Evolutionary conservation across 2,329 filamentous ascomycete genomes (phyloP).

Genomic region (Kalaharituber pfeilii): DNA sequence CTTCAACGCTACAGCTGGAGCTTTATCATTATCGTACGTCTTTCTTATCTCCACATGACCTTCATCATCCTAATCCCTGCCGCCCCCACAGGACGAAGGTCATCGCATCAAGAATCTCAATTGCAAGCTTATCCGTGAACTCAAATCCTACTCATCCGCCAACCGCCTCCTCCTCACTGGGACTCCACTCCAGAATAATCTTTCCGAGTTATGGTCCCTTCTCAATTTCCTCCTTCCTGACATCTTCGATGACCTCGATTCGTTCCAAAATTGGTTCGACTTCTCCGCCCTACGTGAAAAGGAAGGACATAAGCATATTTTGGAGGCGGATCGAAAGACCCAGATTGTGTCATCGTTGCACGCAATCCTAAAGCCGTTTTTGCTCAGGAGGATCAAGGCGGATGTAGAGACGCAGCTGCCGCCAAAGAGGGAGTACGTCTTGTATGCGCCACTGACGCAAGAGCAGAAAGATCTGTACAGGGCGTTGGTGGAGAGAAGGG

Average conservation of each 20-base stretch:
- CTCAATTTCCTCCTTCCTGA: conserved; percentile 84
- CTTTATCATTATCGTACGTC: conserved; percentile 93
- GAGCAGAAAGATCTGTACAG: conserved; percentile 87
- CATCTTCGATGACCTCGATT: conserved; percentile 83
- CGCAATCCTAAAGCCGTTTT: conserved; percentile 75
- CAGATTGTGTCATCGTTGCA: conserved; percentile 77
- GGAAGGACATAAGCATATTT: conserved; percentile 56
- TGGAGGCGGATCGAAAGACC: conserved; percentile 60
- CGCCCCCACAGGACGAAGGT: no score
- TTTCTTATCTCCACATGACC: no score
- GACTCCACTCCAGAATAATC: conserved; percentile 86
- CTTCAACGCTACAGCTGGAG: conserved; percentile 81
- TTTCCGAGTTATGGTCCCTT: conserved; percentile 82
- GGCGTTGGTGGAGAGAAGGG: conserved; percentile 67
- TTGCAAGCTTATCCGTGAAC: conserved; percentile 72
- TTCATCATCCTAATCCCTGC: not conserved
- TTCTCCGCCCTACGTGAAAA: conserved; percentile 84
- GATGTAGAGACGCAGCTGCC: conserved; percentile 86
- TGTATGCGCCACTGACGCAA: conserved; percentile 79
- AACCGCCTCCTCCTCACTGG: conserved; percentile 87
- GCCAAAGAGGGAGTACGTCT: conserved; percentile 88
- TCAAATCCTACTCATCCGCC: conserved; percentile 75
- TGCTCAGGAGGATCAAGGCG: conserved; percentile 74
- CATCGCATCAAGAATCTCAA: conserved; percentile 96
- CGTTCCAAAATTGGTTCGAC: conserved; percentile 92